These are phyloP conservation scores for Fomitiporia mediterranea DNA, from an alignment of 1,284 basidiomycete species.

Conservation along the genomic window DNA sequence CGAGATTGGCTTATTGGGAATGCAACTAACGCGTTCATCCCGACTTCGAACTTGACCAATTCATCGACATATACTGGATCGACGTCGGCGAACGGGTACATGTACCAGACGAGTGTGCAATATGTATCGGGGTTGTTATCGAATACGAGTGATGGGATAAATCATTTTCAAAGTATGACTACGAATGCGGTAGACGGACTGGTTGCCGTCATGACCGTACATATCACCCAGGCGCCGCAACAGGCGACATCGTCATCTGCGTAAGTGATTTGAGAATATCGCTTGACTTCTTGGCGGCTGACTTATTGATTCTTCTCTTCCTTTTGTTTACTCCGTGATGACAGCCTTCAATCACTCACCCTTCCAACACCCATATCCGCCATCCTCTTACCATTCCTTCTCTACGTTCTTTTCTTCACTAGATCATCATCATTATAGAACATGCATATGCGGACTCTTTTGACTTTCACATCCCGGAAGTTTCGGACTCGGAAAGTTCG, in stretches of 20 bases:
- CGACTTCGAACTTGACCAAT: constrained; percentile 55
- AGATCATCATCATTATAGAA: constrained; percentile 9
- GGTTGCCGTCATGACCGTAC: constrained; percentile 78
- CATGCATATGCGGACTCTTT: not conserved
- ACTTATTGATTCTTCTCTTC: not conserved
- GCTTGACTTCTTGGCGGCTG: not conserved
- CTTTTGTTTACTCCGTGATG: not conserved
- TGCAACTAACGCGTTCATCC: constrained; percentile 51
- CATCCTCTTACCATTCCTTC: constrained; percentile 3
- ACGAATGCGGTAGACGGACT: constrained; percentile 78
- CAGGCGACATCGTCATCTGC: constrained; percentile 10
- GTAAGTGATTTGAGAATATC: no score
- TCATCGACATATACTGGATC: constrained; percentile 51
- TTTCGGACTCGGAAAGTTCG: not conserved
- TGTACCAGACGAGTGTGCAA: constrained; percentile 62
- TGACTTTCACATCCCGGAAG: not conserved
- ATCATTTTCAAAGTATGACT: constrained; percentile 66
- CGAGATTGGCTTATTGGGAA: constrained; percentile 81
- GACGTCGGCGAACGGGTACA: constrained; percentile 56
- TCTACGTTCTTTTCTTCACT: constrained; percentile 9
- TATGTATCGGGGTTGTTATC: constrained; percentile 67
- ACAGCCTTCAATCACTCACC: constrained; percentile 7
- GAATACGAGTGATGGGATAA: constrained; percentile 72
- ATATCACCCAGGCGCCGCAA: constrained; percentile 40
- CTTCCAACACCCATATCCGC: constrained; percentile 1